phyloP scores from a whole-genome alignment of 768 basidiomycete genomes.

The Suillus americanus region DNA sequence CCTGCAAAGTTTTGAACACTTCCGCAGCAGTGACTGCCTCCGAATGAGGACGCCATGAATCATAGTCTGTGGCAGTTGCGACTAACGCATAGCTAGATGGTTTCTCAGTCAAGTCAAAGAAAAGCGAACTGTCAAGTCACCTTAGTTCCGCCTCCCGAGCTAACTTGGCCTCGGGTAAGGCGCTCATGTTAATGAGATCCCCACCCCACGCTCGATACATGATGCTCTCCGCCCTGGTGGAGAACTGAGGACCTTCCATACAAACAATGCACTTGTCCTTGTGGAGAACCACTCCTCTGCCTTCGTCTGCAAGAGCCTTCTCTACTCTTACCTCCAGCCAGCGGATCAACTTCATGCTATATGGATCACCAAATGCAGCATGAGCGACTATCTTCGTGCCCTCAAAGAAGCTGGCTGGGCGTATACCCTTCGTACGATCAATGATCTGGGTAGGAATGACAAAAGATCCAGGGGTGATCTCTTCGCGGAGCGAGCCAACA shows the following conservation, averaged over 20 bases:
- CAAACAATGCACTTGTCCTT: conserved; percentile 85
- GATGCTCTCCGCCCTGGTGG: conserved; percentile 92
- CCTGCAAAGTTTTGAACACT: conserved; percentile 83
- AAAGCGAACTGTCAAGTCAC: conserved; percentile 36
- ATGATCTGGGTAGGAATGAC: conserved; percentile 90
- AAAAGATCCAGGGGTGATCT: conserved; percentile 89
- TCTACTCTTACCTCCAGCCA: conserved; percentile 70
- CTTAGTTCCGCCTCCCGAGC: conserved; percentile 93
- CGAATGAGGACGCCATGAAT: conserved; percentile 85
- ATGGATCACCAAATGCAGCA: conserved; percentile 92
- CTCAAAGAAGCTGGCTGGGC: conserved; percentile 88
- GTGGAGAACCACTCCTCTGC: conserved; percentile 66
- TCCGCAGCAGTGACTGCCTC: conserved; percentile 88
- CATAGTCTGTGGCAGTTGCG: conserved; percentile 91
- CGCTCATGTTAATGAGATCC: conserved; percentile 97
- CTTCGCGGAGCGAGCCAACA: conserved; percentile 92
- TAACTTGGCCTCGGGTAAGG: conserved; percentile 94
- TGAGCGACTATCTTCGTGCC: conserved; percentile 84
- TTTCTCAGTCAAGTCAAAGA: neutral
- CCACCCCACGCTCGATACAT: conserved; percentile 95
- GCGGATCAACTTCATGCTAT: conserved; percentile 58
- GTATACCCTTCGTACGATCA: conserved; percentile 92
- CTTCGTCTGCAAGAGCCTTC: conserved; percentile 59
- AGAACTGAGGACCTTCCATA: conserved; percentile 98
- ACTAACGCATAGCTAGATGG: conserved; percentile 81